Evolutionary conservation across 1,284 basidiomycete species (phyloP), one percentile per base, ranked within the genome.

Genomic region (Tylopilus orsonianus): DNA sequence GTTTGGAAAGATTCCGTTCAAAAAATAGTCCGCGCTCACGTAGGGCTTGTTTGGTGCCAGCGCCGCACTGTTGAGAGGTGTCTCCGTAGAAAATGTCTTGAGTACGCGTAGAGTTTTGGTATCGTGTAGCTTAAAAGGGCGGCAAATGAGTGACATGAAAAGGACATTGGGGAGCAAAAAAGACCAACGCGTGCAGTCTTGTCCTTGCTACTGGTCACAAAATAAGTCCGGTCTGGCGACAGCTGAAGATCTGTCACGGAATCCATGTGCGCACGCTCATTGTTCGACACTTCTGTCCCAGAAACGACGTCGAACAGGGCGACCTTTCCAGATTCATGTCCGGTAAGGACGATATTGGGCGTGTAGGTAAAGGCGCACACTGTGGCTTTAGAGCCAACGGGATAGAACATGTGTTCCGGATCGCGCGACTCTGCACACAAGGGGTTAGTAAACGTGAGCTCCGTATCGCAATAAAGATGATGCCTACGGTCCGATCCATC

Each of bases 201-300:
- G 72, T 99, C 97, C 73, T 97, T 97, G 71, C 88, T 91, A 61
- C 90, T 90, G 3, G 97, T 99, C 67, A 98, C 80, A 68, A 97
- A 97, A 71, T 98, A 98, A 20, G 93, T 90, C 48, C 90, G 79
- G 70, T 99, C 97, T 23, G 83, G 80, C 59, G 86, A 86, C 59
- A 98, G 72, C 69, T 99, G 97, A 52, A 99, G 73, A 71, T 99
- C 97, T 27, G 95, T 97, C 46, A 97, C 89, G 53, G 77, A 71
- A 56, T 90, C 90, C 53, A 80, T 72, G 68, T 97, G 94, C 6
- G 90, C 90, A 46, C 91, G 85, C 64, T 94, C 91, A 64, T 90
- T 88, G 66, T 74, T 83, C 34, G 75, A 69, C 36, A 91, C 73
- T 71, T 97, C 90, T 52, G 97, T 91, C 52, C 95, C 95, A 1